These are phyloP conservation scores for Talaromyces proteolyticus DNA, from an alignment of 495 filamentous ascomycete genomes.

Conservation along the genomic window DNA sequence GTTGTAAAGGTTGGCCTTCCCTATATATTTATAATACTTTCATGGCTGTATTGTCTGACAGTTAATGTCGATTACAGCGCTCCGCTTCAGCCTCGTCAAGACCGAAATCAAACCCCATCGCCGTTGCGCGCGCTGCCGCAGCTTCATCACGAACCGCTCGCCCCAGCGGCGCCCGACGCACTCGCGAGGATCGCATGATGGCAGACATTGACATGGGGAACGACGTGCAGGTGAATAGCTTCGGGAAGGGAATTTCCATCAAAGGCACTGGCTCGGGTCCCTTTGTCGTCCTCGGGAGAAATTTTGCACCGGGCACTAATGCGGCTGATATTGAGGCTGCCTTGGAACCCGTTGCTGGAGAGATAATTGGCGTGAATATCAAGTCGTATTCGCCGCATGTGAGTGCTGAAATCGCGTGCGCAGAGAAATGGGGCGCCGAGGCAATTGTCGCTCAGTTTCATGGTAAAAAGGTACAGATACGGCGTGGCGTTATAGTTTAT, in stretches of 20 bases:
- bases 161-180: constrained; percentile 25
- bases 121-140: constrained; percentile 3
- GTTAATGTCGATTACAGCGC: constrained; percentile 37
- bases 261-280: constrained; percentile 68
- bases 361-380: constrained; percentile 66
- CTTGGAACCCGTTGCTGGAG: constrained; percentile 64
- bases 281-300: constrained; percentile 76
- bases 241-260: constrained; percentile 59
- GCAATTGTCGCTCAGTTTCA: constrained; percentile 79
- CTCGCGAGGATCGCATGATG: constrained; percentile 30
- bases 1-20: constrained; percentile 55
- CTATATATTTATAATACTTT: not conserved
- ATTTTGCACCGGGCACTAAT: constrained; percentile 90
- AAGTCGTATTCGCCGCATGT: constrained; percentile 67
- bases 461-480: constrained; percentile 77
- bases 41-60: constrained; percentile 7
- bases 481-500: no score
- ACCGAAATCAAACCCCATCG: constrained; percentile 22
- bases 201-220: constrained; percentile 23
- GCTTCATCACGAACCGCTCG: not conserved
- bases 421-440: constrained; percentile 70
- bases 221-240: constrained; percentile 19
- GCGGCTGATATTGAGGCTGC: constrained; percentile 90
- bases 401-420: constrained; percentile 80
- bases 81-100: constrained; percentile 34